Base-by-base conservation (phyloP, 2,329 filamentous ascomycete species). In the Pseudohalonectria lignicola region DNA sequence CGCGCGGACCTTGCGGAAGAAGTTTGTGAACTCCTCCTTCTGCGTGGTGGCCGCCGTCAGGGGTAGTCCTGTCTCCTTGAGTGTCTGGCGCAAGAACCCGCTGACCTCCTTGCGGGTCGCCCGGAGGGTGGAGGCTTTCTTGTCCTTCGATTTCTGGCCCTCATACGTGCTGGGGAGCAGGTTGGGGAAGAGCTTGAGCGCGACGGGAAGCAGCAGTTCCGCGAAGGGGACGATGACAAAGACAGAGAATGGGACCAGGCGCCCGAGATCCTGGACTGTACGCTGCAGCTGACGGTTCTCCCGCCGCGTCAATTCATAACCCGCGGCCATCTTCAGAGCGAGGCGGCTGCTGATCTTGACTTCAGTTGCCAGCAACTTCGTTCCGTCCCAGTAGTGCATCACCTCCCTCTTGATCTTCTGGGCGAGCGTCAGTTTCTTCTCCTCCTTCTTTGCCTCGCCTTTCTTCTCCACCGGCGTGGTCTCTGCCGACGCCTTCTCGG, bases 151-250 rank as follows among this genome's bases (percentile, higher is more conserved):
- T 53, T 84, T 86, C 57, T 93, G 83, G 21, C 77, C 88, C 63
- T 98, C 92, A 57, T 94, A 98, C 19, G 92, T 98, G 69, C 87
- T 95, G 35, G 92, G 92, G 37, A 98, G 79, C 62, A 98, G 74
- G 62, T 96, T 96, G 58, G 92, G 92, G 76, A 98, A 98, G 33
- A 98, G 67, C 64, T 85, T 93, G 36, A 98, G 72, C 7, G 90
- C 92, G 34, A 98, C 71, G 2, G 92, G 92, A 17, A 96, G 76
- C 32, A 98, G 74, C 26, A 95, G 69, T 64, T 98, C 92, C 41
- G 88, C 92, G 48, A 98, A 94, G 2, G 92, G 92, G 29, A 98
- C 87, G 48, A 98, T 90, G 51, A 98, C 75, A 61, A 98, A 98
- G 49, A 95, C 83, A 7, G 88, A 94, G 61, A 98, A 98, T 13